A percentile compares a stretch with the other conserved stretches of the same genome.
phyloP scores from a whole-genome alignment of 2,329 filamentous ascomycete species.

The Aspergillus sp. region DNA sequence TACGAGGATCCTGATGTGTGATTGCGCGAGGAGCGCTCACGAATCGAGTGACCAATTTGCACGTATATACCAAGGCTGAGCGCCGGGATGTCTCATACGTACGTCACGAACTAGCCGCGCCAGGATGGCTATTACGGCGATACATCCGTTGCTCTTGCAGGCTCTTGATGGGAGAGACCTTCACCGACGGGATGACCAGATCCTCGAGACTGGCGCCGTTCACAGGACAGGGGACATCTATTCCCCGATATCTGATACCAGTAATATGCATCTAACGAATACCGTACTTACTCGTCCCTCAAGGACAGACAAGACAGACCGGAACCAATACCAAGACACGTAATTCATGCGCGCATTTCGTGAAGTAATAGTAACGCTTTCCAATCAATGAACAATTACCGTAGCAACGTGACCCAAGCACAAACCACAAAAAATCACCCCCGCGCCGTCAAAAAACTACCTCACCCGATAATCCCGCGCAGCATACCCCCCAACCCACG shows the following conservation, averaged over 20 bases:
- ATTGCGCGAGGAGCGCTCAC: background rate
- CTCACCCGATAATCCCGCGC: constrained; percentile 37
- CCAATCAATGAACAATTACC: background rate
- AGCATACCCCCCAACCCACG: constrained; percentile 49
- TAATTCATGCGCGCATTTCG: background rate
- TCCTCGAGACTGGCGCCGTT: too few relatives aligned
- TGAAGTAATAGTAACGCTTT: too few relatives aligned
- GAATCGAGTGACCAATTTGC: too few relatives aligned
- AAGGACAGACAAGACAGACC: background rate
- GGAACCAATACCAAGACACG: background rate
- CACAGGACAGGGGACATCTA: too few relatives aligned
- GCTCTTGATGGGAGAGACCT: too few relatives aligned
- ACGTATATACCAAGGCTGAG: background rate
- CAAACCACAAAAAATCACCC: background rate
- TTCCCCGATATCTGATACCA: too few relatives aligned
- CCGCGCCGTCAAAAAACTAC: background rate
- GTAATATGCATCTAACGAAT: too few relatives aligned
- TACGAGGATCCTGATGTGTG: constrained; percentile 40
- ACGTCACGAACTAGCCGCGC: background rate
- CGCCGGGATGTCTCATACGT: background rate
- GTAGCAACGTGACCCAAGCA: background rate
- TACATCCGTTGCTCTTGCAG: too few relatives aligned
- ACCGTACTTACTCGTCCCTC: background rate
- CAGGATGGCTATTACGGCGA: too few relatives aligned
- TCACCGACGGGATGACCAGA: too few relatives aligned